Base-by-base conservation (phyloP, 345 rosid genomes). In the Ceriops decandra region DNA sequence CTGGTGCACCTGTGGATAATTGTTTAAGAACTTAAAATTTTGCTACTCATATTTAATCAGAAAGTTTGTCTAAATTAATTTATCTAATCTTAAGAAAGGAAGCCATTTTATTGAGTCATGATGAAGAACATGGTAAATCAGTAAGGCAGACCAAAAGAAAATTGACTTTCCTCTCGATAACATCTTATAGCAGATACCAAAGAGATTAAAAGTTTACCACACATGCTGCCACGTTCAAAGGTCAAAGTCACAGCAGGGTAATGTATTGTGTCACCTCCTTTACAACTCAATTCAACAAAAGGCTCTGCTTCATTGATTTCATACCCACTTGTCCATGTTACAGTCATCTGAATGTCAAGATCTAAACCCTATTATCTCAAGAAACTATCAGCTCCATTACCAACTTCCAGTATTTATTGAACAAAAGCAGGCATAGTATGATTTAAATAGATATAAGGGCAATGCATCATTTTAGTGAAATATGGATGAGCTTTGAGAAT, bases 241-340 rank as follows among this genome's bases (percentile, higher is more conserved):
- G 58, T 66, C 30, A n/a, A 16, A 1, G 58, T 66, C 21, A 60
- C 85, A 67, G 92, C 90, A 8, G 86, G 30, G 11, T 22, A 66
- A 52, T 1, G 42, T 38, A 32, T n/a, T 32, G 46, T 2, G 21
- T 31, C 31, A 21, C 59, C 59, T 27, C 59, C 68, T 31, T 66
- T 36, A 36, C 7, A 17, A 36, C 87, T 81, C 96, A 92, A 87
- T 76, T 90, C 84, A 27, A 87, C 85, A 67, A 90, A 79, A 47
- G 92, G 89, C 66, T 82, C 87, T 7, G 89, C 90, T 68, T 74
- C 72, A 69, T 58, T 75, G 5, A 78, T 79, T 36, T 79, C 87
- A 73, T 89, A 87, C 38, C 96, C 92, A 75, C 92, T 89, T 30
- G 90, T 87, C 96, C 90, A 89, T 68, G 92, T 89, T 32, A 89